Base-by-base conservation (phyloP, 108 stramenopile genomes). In the Craspedostauros australis region DNA sequence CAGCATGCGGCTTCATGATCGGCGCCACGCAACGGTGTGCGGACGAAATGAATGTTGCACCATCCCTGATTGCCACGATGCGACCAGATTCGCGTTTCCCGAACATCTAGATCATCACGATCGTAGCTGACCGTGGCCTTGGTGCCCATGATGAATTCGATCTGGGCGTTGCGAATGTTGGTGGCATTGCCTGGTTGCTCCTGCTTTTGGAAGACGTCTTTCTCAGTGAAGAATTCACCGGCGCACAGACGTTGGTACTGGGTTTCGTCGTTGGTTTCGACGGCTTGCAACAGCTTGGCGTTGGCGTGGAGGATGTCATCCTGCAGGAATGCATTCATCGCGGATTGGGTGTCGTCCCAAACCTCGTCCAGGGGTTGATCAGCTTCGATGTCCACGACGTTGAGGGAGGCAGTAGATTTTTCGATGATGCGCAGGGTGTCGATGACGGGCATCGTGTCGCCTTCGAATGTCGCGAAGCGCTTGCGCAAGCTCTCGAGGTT, bases 391-490 rank as follows among this genome's bases (percentile, higher is more conserved):
- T 86, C 80, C 2, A 60, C 49, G 41, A 84, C 60, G 4, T 60
- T 38, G 32, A 83, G 50, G n/a, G 33, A 38, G n/a, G n/a, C n/a
- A 29, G 73, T 65, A 7, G 27, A 52, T 1, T 66, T 54, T 23
- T 40, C 60, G 4, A 71, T 60, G 42, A 50, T 16, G 26, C 74
- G 73, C 51, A 91, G 50, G 21, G 65, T 78, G 25, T 74, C 66
- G 1, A 93, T 76, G 14, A 86, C 82, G 23, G 95, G 95, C 57
- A 79, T 67, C 3, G 94, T 97, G 53, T 90, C 68, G 22, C 47
- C 45, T 45, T 73, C 49, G 64, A 87, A 96, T 2, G 95, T 96
- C 20, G 59, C 28, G 61, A 97, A 95, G 8, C 95, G 83, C 64
- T 88, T 94, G 27, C 78, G 59, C 0, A 84, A 80, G 34, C 85